Evolutionary conservation across 2,329 filamentous ascomycete species (phyloP).

Genomic region (Aspergillus niger): DNA sequence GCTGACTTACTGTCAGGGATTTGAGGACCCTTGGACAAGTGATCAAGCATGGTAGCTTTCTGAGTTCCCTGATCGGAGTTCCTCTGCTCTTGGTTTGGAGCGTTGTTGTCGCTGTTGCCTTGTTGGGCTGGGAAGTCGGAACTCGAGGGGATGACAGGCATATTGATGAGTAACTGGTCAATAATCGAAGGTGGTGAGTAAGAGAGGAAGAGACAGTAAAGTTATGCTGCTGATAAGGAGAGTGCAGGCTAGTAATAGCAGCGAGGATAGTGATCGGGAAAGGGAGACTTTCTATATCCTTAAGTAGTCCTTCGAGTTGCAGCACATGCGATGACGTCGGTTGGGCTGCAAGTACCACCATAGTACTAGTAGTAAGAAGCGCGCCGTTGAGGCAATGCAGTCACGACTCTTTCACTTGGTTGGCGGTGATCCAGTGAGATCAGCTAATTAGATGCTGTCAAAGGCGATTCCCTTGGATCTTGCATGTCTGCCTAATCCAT

Average conservation of each 20-base stretch:
- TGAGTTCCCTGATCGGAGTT: slow-evolving; percentile 32
- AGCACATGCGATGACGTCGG: slow-evolving; percentile 11
- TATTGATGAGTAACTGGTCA: slow-evolving; percentile 13
- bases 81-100: slow-evolving; percentile 24
- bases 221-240: neutral
- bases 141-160: slow-evolving; percentile 34
- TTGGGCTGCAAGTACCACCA: neutral
- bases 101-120: slow-evolving; percentile 23
- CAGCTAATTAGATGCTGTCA: slow-evolving; percentile 1
- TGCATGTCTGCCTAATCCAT: neutral
- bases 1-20: slow-evolving; percentile 42
- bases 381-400: neutral
- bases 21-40: slow-evolving; percentile 48
- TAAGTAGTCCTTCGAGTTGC: neutral
- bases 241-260: neutral
- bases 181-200: neutral
- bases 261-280: neutral
- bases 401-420: neutral
- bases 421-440: neutral
- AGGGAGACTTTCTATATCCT: neutral
- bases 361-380: neutral
- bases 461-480: neutral
- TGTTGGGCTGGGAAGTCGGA: slow-evolving; percentile 26
- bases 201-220: neutral
- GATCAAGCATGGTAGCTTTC: slow-evolving; percentile 38